Evolutionary conservation across 345 rosid genomes (phyloP).

Genomic region (Linum trigynum): DNA sequence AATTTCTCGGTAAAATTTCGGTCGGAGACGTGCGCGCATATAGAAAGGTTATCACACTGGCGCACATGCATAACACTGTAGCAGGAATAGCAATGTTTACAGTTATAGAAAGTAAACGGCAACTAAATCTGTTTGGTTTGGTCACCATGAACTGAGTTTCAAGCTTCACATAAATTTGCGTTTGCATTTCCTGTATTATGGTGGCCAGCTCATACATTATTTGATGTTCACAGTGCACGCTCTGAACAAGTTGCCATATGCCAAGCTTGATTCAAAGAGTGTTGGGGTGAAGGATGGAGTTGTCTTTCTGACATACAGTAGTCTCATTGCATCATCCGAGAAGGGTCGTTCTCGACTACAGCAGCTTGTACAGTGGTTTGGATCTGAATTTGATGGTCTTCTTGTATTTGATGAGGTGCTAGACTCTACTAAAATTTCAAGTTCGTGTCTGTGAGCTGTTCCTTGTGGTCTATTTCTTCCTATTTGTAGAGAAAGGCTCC

Average conservation of each 20-base stretch:
- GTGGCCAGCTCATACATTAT: not conserved
- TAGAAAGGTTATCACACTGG: not conserved
- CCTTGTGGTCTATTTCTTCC: slow-evolving; percentile 11
- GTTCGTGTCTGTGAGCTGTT: slow-evolving; percentile 15
- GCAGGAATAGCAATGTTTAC: not conserved
- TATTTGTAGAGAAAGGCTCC: slow-evolving; percentile 13
- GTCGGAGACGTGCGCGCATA: not conserved
- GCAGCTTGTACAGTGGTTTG: slow-evolving; percentile 99
- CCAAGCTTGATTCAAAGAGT: slow-evolving; percentile 91
- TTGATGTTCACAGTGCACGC: slow-evolving; percentile 72
- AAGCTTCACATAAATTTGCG: not conserved
- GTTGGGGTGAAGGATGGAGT: slow-evolving; percentile 90
- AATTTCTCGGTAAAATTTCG: not conserved
- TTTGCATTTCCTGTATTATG: not conserved
- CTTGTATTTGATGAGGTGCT: slow-evolving; percentile 87
- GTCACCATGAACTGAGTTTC: not conserved
- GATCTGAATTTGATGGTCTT: slow-evolving; percentile 80
- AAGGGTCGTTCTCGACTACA: slow-evolving; percentile 96
- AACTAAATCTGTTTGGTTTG: too few relatives aligned
- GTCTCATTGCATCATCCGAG: slow-evolving; percentile 99
- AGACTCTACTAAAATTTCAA: slow-evolving; percentile 9
- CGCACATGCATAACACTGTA: not conserved
- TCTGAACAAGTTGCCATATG: slow-evolving; percentile 90
- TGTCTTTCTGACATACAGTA: slow-evolving; percentile 84
- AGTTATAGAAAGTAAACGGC: not conserved